A percentile compares a stretch with the other conserved stretches of the same genome.
Evolutionary conservation across 176 grass and related monocot species (phyloP).

Genomic region (Rhipidocladum racemiflorum): DNA sequence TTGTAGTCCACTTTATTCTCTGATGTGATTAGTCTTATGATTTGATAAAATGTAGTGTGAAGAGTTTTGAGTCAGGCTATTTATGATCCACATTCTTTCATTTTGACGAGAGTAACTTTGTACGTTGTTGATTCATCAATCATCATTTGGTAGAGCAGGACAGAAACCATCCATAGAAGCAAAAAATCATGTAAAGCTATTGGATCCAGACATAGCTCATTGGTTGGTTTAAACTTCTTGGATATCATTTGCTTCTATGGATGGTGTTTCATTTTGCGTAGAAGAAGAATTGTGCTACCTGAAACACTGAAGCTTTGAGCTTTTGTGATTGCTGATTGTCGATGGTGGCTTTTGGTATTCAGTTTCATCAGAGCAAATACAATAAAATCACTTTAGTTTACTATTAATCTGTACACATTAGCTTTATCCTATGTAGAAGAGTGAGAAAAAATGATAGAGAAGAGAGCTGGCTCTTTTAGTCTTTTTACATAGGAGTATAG

Average conservation of each 20-base stretch:
- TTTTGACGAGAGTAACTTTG: neutral
- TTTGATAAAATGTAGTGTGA: neutral
- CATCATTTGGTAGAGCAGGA: neutral
- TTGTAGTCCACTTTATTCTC: slow-evolving; percentile 5
- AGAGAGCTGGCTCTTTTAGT: too few species aligned
- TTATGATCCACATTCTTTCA: neutral
- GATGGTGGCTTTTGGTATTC: neutral
- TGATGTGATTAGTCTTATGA: neutral
- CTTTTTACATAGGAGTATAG: too few species aligned
- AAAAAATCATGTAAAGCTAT: neutral
- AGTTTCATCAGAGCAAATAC: too few species aligned
- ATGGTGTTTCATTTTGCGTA: neutral
- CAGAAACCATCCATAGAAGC: neutral
- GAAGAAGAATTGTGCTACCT: neutral
- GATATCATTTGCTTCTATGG: neutral
- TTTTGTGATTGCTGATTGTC: neutral
- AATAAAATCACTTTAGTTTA: too few species aligned
- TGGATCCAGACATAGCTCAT: neutral
- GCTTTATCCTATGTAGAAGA: too few species aligned
- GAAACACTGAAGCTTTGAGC: neutral
- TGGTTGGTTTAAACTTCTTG: neutral
- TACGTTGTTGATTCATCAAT: neutral
- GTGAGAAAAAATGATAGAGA: too few species aligned
- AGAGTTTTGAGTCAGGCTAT: neutral
- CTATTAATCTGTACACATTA: too few species aligned